These are phyloP conservation scores for Lepiota venenata DNA, from an alignment of 768 basidiomycete genomes.

Conservation along the genomic window DNA sequence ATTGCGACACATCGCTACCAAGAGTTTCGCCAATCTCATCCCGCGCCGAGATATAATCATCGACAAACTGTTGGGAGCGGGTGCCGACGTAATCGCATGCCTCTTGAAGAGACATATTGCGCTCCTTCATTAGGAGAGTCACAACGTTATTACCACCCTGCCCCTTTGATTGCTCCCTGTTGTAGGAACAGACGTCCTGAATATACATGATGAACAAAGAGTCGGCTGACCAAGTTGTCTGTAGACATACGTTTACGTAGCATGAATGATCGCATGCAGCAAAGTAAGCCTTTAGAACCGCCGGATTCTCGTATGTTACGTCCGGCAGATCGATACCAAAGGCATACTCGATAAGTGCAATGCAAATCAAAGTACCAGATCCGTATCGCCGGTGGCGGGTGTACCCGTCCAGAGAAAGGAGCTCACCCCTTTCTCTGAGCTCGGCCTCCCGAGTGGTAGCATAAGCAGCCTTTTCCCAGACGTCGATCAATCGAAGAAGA, in stretches of 20 bases:
- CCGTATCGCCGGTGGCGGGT: not conserved
- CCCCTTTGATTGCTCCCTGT: conserved; percentile 67
- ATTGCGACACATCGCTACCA: conserved; percentile 37
- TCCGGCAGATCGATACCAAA: not conserved
- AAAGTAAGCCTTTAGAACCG: not conserved
- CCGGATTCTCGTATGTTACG: not conserved
- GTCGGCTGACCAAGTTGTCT: too few species aligned
- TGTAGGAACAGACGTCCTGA: conserved; percentile 68
- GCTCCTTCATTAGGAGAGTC: conserved; percentile 59
- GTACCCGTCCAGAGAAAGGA: too few species aligned
- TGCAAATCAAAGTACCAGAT: not conserved
- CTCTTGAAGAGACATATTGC: conserved; percentile 48
- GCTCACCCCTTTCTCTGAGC: not conserved
- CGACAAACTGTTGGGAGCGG: conserved; percentile 46
- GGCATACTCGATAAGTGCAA: not conserved
- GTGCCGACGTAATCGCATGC: conserved; percentile 54
- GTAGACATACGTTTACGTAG: not conserved
- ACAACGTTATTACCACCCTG: conserved; percentile 56
- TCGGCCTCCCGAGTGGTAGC: not conserved
- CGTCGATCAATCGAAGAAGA: too few species aligned
- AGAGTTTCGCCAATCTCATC: conserved; percentile 47
- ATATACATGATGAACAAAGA: conserved; percentile 7
- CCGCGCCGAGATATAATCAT: conserved; percentile 43
- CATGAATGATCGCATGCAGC: not conserved
- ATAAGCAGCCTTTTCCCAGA: not conserved